Evolutionary conservation across 1,284 basidiomycete genomes (phyloP).

Genomic region (Sanghuangporus baumii): DNA sequence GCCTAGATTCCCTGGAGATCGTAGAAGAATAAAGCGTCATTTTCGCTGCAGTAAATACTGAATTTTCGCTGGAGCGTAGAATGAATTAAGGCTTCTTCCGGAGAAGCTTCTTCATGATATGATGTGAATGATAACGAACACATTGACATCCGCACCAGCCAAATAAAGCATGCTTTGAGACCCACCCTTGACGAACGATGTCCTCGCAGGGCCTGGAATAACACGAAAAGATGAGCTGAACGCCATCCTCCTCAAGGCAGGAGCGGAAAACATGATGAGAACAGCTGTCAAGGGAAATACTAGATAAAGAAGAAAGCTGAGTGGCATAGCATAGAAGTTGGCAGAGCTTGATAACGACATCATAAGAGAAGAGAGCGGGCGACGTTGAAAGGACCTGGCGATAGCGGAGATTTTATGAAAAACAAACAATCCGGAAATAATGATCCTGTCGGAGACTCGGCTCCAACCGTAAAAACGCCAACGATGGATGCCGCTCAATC

Average conservation of each 20-base stretch:
- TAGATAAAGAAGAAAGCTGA: neutral
- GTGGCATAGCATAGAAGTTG: too few relatives aligned
- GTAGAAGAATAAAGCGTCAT: neutral
- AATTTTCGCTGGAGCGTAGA: neutral
- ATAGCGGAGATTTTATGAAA: neutral
- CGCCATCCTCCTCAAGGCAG: neutral
- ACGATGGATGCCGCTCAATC: neutral
- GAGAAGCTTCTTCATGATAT: neutral
- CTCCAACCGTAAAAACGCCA: neutral
- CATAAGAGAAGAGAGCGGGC: neutral
- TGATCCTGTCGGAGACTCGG: neutral
- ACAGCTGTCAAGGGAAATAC: neutral
- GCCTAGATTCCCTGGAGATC: slow-evolving; percentile 38
- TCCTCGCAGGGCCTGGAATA: slow-evolving; percentile 12
- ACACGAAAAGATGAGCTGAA: neutral
- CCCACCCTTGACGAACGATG: slow-evolving; percentile 15
- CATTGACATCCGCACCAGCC: neutral
- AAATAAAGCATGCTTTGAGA: neutral
- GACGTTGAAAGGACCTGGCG: neutral
- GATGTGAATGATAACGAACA: neutral
- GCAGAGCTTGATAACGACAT: neutral
- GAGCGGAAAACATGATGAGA: neutral
- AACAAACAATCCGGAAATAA: neutral
- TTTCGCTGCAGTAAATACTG: neutral
- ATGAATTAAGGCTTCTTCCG: too few relatives aligned